Evolutionary conservation across 768 basidiomycete species (phyloP), one percentile per base, ranked within the genome.

Genomic region (Pulveroboletus frians): DNA sequence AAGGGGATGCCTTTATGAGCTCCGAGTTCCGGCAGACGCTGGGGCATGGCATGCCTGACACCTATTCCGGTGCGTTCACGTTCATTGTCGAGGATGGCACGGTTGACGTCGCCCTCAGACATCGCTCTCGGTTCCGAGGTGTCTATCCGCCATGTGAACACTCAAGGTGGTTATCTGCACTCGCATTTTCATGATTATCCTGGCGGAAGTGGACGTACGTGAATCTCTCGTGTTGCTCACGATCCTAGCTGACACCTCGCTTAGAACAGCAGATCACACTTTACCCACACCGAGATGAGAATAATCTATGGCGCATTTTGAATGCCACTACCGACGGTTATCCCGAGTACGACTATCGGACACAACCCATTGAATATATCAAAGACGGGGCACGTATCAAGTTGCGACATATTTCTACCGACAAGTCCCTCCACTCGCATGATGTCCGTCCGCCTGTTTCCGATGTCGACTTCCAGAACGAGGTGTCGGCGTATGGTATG

Each of bases 1-100:
- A 98, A 45, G 96, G 96, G 0, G 96, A 98, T 65, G 93, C 94
- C 1, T 99, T 99, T 70, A 99, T 99, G 96, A 95, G 90, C 71
- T 90, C 92, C 3, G 94, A 93, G 65, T 99, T 99, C 73, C 94
- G 97, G 70, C 95, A 98, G 63, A 97, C 94, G 0, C 75, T 99
- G 11, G 76, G 84, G 14, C 84, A 83, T 38, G 81, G 85, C 7
- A 97, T 98, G 96, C 76, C 77, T 10, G 93, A 99, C 66, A 98
- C 96, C 0, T 93, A 75, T 66, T 91, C 93, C 23, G 88, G 90
- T 90, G 50, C 51, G 81, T 54, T 42, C n/a, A 18, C 13, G 5
- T 44, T n/a, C 10, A 15, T 43, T 35, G n/a, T 47, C 29, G 1
- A 6, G 29, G 18, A 29, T n/a, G 9, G 17, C 18, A 7, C 9